A percentile compares a stretch with the other conserved stretches of the same genome.
These are phyloP conservation scores for Chrysochromulina tobinii DNA, from an alignment of 78 protist genomes.

Conservation along the genomic window DNA sequence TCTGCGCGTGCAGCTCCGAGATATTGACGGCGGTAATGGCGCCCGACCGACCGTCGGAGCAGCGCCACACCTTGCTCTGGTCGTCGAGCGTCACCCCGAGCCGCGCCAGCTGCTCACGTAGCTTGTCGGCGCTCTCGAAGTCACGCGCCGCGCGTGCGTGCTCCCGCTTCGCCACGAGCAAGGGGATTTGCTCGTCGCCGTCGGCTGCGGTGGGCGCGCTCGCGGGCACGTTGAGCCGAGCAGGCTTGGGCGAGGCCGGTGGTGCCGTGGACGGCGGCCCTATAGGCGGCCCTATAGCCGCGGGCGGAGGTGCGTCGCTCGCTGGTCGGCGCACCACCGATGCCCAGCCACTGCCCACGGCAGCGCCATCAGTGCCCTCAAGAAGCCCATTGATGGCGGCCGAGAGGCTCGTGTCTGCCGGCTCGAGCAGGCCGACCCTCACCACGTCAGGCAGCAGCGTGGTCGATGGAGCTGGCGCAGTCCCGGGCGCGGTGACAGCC, in stretches of 20 bases:
- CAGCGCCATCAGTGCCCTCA: neutral
- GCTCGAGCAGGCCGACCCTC: neutral
- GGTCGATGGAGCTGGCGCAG: too few relatives aligned
- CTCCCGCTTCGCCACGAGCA: neutral
- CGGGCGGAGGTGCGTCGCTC: too few relatives aligned
- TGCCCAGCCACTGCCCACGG: neutral
- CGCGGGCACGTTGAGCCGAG: neutral
- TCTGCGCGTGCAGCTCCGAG: conserved; percentile 8
- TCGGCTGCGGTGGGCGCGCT: neutral
- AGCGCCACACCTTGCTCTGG: neutral
- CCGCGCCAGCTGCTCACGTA: neutral
- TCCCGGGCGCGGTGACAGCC: too few relatives aligned
- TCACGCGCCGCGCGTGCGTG: neutral
- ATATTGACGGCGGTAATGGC: neutral
- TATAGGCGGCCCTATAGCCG: too few relatives aligned
- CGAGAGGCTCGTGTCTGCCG: neutral
- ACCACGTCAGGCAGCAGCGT: neutral
- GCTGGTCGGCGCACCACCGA: neutral
- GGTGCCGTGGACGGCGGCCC: too few relatives aligned
- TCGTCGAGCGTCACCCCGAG: neutral
- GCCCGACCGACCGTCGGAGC: neutral
- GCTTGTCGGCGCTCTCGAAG: neutral
- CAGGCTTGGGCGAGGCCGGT: too few relatives aligned
- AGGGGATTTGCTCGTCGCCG: neutral
- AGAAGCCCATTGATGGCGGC: neutral